Percentiles rank a stretch among this genome's conserved stretches.
phyloP scores from a whole-genome alignment of 2,329 filamentous ascomycete species.

The Madurella mycetomatis region DNA sequence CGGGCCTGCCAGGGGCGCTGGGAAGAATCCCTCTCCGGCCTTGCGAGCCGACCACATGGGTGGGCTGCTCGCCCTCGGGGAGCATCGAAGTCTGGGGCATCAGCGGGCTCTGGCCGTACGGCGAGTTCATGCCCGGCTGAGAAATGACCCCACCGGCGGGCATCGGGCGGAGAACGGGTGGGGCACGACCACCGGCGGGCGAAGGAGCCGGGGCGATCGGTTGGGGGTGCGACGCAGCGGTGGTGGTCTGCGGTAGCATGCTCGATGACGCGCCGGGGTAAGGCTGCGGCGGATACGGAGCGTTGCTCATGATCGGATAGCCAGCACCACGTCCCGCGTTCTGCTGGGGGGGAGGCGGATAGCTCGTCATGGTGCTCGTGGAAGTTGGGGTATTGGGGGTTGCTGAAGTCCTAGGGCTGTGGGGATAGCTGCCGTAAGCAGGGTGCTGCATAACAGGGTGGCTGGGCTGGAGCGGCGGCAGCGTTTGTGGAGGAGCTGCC shows the following conservation, averaged over 20 bases:
- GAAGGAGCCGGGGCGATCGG: slow-evolving; percentile 69
- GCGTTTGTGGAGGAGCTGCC: slow-evolving; percentile 48
- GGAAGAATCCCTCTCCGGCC: slow-evolving; percentile 87
- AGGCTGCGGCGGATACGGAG: slow-evolving; percentile 48
- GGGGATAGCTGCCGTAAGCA: slow-evolving; percentile 55
- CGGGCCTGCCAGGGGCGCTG: slow-evolving; percentile 79
- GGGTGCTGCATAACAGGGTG: slow-evolving; percentile 45
- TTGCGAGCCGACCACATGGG: slow-evolving; percentile 92
- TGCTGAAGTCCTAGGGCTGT: slow-evolving; percentile 59
- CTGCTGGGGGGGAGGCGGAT: slow-evolving; percentile 44
- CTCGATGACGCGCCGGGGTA: slow-evolving; percentile 50
- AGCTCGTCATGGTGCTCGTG: slow-evolving; percentile 49
- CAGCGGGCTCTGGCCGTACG: slow-evolving; percentile 54
- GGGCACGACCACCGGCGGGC: slow-evolving; percentile 49
- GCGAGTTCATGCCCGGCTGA: slow-evolving; percentile 53
- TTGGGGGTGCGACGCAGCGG: slow-evolving; percentile 66
- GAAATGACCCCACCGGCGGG: slow-evolving; percentile 62
- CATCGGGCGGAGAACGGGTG: slow-evolving; percentile 64
- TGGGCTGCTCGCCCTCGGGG: slow-evolving; percentile 62
- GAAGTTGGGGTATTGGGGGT: slow-evolving; percentile 59
- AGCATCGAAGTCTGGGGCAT: slow-evolving; percentile 55
- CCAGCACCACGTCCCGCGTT: slow-evolving; percentile 47
- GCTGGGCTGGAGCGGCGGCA: slow-evolving; percentile 50
- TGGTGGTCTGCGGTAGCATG: slow-evolving; percentile 64
- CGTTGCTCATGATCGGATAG: slow-evolving; percentile 51